A percentile compares a stretch with the other conserved stretches of the same genome.
Evolutionary conservation across 2,329 filamentous ascomycete genomes (phyloP).

Genomic region (Fusarium globosum): DNA sequence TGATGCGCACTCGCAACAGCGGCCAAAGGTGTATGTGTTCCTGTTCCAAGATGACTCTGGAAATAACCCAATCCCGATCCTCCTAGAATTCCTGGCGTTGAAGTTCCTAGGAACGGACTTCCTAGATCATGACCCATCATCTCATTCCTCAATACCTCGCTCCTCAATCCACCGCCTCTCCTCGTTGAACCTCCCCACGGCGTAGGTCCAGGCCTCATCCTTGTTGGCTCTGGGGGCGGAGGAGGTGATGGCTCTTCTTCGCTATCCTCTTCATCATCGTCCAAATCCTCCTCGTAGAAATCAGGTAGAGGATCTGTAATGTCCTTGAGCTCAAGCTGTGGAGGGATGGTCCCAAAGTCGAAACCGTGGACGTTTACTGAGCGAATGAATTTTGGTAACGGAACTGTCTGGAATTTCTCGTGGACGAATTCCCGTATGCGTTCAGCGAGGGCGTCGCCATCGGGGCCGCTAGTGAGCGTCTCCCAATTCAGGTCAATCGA

Average conservation of each 20-base stretch:
- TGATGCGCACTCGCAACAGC: conserved; percentile 76
- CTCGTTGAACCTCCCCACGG: conserved; percentile 31
- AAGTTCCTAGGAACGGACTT: conserved; percentile 68
- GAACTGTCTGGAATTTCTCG: conserved; percentile 92
- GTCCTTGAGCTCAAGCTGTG: conserved; percentile 92
- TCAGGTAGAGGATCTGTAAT: conserved; percentile 95
- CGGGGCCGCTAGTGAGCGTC: conserved; percentile 86
- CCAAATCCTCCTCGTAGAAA: conserved; percentile 88
- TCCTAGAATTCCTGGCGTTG: conserved; percentile 73
- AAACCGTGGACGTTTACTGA: conserved; percentile 95
- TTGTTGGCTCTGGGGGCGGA: conserved; percentile 31
- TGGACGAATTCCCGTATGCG: conserved; percentile 93
- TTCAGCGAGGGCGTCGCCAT: conserved; percentile 86
- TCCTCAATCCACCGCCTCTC: conserved; percentile 45
- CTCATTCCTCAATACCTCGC: conserved; percentile 50
- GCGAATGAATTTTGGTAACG: conserved; percentile 94
- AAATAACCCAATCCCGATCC: conserved; percentile 86
- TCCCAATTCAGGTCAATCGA: conserved; percentile 99
- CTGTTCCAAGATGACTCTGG: conserved; percentile 80
- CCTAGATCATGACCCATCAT: conserved; percentile 57
- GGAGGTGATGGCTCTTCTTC: conserved; percentile 45
- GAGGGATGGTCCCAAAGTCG: conserved; percentile 85
- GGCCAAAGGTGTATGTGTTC: conserved; percentile 81
- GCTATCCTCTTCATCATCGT: conserved; percentile 60
- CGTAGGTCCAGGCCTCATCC: conserved; percentile 34